phyloP scores from a whole-genome alignment of 2,329 filamentous ascomycete species.

The Stemphylium vesicarium region DNA sequence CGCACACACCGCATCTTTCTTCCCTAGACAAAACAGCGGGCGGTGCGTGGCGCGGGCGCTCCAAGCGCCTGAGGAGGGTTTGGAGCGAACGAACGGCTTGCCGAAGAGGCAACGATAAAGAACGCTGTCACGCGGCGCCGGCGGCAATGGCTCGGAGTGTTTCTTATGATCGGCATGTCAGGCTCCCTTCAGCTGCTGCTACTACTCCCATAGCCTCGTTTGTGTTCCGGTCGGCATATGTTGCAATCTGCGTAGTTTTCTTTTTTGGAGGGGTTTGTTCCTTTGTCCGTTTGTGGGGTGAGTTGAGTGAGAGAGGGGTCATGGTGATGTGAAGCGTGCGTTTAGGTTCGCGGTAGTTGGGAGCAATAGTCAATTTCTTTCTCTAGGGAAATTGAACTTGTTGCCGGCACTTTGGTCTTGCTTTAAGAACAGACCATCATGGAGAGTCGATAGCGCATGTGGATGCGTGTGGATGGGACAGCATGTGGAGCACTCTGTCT shows the following conservation, averaged over 20 bases:
- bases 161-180: conserved; percentile 1
- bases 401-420: not conserved
- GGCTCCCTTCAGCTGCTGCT: not conserved
- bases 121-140: not conserved
- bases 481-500: not conserved
- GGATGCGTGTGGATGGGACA: not conserved
- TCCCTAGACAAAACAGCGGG: not conserved
- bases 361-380: too few species aligned
- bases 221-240: too few species aligned
- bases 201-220: too few species aligned
- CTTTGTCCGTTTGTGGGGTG: too few species aligned
- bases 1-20: not conserved
- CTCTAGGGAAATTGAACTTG: not conserved
- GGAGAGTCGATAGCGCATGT: not conserved
- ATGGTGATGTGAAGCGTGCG: too few species aligned
- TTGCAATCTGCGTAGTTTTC: not conserved
- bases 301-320: too few species aligned
- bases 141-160: conserved; percentile 5
- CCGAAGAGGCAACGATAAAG: conserved; percentile 1
- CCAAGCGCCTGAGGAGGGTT: not conserved
- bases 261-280: not conserved
- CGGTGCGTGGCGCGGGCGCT: not conserved
- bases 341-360: too few species aligned
- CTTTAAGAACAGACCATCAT: not conserved
- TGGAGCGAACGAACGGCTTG: not conserved